Base-by-base conservation (phyloP, 108 stramenopile genomes). In the Fistulifera solaris region DNA sequence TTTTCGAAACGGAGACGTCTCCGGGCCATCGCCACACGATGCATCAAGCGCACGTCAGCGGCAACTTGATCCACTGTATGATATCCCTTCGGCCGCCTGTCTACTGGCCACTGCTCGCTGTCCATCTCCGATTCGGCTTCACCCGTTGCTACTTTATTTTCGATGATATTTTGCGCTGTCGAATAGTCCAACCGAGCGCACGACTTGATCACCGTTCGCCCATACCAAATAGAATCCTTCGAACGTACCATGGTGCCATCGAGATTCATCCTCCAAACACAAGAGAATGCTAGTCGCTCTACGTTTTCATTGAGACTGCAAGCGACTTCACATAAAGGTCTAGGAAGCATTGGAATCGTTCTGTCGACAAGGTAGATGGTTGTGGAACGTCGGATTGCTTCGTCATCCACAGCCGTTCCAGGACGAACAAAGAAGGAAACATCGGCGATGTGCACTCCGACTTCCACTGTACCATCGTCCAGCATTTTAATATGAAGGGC, bases 381-480 rank as follows among this genome's bases (percentile, higher is more conserved):
- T 13, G 98, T 99, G 11, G 87, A 78, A 25, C 98, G 83, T 31
- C 84, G 65, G 16, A 70, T 55, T 1, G 98, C 98, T 65, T 97
- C 98, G n/a, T 67, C 48, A 61, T 99, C 98, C 13, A 97, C 75
- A n/a, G 76, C 69, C 3, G 73, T 76, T 40, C 68, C 67, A 0
- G 85, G 83, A 41, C 52, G 41, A 6, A 97, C 70, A 67, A 99
- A 99, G 76, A 89, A 72, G 31, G 88, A 89, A 19, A 99, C 98
- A 63, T 99, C 98, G 0, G 98, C 98, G 63, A 99, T 99, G 65
- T 99, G 98, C 8, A 97, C 98, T 18, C 96, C 94, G 45, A 95
- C 62, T 61, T 93, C 92, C 18, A 89, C 78, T 31, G 75, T 54
- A 40, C 83, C 79, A 15, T 31, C 25, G 65, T 93, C 84, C 11